A percentile compares a stretch with the other conserved stretches of the same genome.
Evolutionary conservation across 257 asterid genomes (phyloP).

Genomic region (Petunia axillaris): DNA sequence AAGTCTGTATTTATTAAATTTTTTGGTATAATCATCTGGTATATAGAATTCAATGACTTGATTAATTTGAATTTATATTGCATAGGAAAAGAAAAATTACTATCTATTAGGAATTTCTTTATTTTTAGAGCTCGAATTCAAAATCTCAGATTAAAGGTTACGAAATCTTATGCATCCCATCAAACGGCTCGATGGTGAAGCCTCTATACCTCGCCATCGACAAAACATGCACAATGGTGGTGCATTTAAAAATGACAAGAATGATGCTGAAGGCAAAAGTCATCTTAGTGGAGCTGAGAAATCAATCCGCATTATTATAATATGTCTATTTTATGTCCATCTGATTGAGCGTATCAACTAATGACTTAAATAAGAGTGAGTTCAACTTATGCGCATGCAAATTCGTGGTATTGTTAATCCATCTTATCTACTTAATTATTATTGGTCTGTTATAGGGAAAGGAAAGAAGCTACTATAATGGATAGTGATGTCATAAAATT

Average conservation of each 20-base stretch:
- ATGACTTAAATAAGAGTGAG: background rate
- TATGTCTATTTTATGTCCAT: background rate
- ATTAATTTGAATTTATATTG: too few relatives aligned
- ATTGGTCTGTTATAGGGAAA: background rate
- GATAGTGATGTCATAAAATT: too few relatives aligned
- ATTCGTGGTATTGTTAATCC: background rate
- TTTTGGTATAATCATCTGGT: too few relatives aligned
- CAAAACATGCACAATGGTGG: slow-evolving; percentile 15
- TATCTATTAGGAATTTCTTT: too few relatives aligned
- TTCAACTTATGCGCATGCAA: background rate
- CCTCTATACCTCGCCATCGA: background rate
- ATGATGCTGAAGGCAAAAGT: background rate
- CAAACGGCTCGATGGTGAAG: background rate
- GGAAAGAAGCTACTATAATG: too few relatives aligned
- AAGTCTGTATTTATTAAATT: too few relatives aligned
- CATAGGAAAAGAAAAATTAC: too few relatives aligned
- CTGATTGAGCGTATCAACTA: background rate
- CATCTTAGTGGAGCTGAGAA: slow-evolving; percentile 20
- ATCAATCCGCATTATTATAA: slow-evolving; percentile 8
- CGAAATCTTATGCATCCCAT: too few relatives aligned
- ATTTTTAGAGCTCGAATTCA: too few relatives aligned
- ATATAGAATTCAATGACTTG: too few relatives aligned
- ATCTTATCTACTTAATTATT: background rate
- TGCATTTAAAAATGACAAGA: background rate
- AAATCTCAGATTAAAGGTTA: too few relatives aligned